phyloP scores from a whole-genome alignment of 2,329 filamentous ascomycete species.

The Falciphora oryzae region DNA sequence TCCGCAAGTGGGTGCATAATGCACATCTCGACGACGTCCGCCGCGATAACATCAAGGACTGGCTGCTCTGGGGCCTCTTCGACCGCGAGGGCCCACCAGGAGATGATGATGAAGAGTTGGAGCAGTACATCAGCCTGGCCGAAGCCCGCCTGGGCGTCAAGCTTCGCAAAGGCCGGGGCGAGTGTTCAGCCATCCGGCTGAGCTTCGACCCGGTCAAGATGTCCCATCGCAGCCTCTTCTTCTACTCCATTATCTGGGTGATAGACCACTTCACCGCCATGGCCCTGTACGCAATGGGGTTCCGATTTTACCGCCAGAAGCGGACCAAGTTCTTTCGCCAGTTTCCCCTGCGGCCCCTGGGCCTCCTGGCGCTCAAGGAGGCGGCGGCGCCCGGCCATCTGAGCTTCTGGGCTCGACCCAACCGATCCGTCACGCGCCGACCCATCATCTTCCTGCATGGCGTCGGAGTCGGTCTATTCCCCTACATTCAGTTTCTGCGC shows the following conservation, averaged over 20 bases:
- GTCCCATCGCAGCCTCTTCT: slow-evolving; percentile 12
- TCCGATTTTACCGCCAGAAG: slow-evolving; percentile 17
- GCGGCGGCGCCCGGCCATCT: slow-evolving; percentile 13
- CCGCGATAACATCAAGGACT: slow-evolving; percentile 18
- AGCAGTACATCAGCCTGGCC: slow-evolving; percentile 13
- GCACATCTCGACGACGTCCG: slow-evolving; percentile 16
- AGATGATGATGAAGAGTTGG: slow-evolving; percentile 13
- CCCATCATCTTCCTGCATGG: slow-evolving; percentile 17
- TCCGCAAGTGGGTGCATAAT: slow-evolving; percentile 16
- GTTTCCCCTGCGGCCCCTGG: slow-evolving; percentile 16
- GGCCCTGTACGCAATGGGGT: slow-evolving; percentile 12
- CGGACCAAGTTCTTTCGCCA: slow-evolving; percentile 16
- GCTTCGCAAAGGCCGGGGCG: slow-evolving; percentile 14
- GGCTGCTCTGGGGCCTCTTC: slow-evolving; percentile 18
- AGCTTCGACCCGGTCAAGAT: slow-evolving; percentile 17
- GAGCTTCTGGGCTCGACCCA: slow-evolving; percentile 15
- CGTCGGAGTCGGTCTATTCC: slow-evolving; percentile 15
- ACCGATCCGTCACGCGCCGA: slow-evolving; percentile 9
- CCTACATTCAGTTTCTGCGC: slow-evolving; percentile 14
- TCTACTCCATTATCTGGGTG: slow-evolving; percentile 13
- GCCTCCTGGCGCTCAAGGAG: not conserved
- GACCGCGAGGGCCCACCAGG: slow-evolving; percentile 8
- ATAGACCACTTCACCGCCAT: slow-evolving; percentile 11
- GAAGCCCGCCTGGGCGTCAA: slow-evolving; percentile 8
- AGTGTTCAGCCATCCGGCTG: slow-evolving; percentile 15